Conservation (phyloP, 441 rosid species). For the Manihot esculenta region DNA sequence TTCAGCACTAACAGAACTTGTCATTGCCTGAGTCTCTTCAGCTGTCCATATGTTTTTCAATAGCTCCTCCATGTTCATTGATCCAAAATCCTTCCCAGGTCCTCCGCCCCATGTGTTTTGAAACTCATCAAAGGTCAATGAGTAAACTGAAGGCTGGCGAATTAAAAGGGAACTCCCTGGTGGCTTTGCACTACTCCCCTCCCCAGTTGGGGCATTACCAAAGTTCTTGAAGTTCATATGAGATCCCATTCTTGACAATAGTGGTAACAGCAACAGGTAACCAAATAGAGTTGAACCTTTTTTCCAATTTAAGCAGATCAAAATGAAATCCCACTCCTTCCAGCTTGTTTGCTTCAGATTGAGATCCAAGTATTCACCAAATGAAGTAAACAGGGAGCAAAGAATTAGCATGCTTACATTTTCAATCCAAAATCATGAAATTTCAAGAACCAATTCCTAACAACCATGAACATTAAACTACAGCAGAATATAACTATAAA, state of each 20-base stretch:
- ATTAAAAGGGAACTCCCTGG: slow-evolving; percentile 33
- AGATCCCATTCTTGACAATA: slow-evolving; percentile 28
- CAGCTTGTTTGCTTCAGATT: slow-evolving; percentile 13
- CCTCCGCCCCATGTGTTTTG: slow-evolving; percentile 69
- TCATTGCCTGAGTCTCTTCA: slow-evolving; percentile 61
- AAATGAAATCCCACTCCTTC: slow-evolving; percentile 1
- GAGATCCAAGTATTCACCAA: slow-evolving; percentile 13
- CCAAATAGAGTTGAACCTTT: background rate
- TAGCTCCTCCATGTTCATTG: slow-evolving; percentile 94
- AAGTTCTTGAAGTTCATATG: slow-evolving; percentile 63
- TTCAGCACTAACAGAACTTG: slow-evolving; percentile 27
- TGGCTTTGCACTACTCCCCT: slow-evolving; percentile 30
- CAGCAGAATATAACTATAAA: background rate
- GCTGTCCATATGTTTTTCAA: slow-evolving; percentile 83
- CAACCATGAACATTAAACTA: background rate
- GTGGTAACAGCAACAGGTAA: background rate
- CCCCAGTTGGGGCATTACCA: slow-evolving; percentile 31
- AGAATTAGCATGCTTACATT: slow-evolving; percentile 4
- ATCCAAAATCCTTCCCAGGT: slow-evolving; percentile 70
- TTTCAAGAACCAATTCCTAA: background rate
- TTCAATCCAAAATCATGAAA: too few species aligned
- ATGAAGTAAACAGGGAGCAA: background rate
- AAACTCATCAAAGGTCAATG: slow-evolving; percentile 87
- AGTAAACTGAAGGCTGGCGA: slow-evolving; percentile 73
- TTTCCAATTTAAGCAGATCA: background rate